Evolutionary conservation across 148 eudicot genomes (phyloP).

Genomic region (Camellia granthamiana): DNA sequence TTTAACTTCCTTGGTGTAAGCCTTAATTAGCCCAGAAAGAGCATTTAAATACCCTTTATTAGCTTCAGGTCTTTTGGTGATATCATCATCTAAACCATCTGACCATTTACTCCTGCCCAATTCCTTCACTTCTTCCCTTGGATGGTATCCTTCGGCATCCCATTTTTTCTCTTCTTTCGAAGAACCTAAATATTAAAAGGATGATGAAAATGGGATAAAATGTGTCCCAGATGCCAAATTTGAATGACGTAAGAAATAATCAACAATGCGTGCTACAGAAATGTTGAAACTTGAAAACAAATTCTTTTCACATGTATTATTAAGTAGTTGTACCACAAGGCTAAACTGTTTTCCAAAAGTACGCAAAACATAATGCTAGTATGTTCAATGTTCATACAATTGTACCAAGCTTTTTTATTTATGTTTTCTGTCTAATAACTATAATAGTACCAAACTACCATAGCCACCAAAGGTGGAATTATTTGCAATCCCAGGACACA

Average conservation of each 20-base stretch:
- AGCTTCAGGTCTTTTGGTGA: conserved; percentile 30
- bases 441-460: neutral
- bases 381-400: neutral
- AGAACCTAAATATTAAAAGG: conserved; percentile 36
- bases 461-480: too few relatives aligned
- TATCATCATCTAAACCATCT: conserved; percentile 65
- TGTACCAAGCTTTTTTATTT: neutral
- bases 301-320: neutral
- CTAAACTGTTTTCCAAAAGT: neutral
- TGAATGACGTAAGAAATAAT: neutral
- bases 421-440: neutral
- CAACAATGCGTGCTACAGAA: neutral
- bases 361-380: neutral
- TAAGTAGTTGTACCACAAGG: neutral
- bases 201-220: conserved; percentile 4
- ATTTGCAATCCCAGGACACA: too few relatives aligned
- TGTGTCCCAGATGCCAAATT: neutral
- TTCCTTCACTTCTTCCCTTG: conserved; percentile 66
- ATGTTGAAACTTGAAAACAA: neutral
- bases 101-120: conserved; percentile 97
- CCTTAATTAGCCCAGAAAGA: conserved; percentile 51
- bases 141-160: conserved; percentile 42
- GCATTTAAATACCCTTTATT: conserved; percentile 39
- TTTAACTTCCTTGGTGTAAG: conserved; percentile 79
- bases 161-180: conserved; percentile 33